Conservation (phyloP, 208 protist species). For the Balamuthia mandrillaris region DNA sequence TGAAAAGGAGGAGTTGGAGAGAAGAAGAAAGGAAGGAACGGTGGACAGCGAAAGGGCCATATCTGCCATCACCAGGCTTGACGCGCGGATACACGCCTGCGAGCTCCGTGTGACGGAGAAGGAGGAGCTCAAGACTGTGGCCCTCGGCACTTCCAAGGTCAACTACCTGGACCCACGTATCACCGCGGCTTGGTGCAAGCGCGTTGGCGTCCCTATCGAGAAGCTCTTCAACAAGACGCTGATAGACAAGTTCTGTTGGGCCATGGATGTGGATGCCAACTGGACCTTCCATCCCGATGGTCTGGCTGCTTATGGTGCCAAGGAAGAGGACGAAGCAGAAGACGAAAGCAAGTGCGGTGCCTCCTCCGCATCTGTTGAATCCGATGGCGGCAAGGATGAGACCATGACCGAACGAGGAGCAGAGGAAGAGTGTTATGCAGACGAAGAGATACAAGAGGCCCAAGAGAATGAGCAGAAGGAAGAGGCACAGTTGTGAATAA, state of each 20-base stretch:
- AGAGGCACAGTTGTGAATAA: too few relatives aligned
- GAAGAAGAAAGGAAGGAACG: constrained; percentile 48
- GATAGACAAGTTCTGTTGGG: constrained; percentile 96
- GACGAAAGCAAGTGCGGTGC: too few relatives aligned
- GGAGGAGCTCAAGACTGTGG: constrained; percentile 75
- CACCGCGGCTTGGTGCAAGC: constrained; percentile 89
- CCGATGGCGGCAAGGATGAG: too few relatives aligned
- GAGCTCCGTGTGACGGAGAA: constrained; percentile 44
- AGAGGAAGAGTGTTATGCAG: too few relatives aligned
- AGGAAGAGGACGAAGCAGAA: too few relatives aligned
- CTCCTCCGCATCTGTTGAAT: too few relatives aligned
- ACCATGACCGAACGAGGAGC: too few relatives aligned
- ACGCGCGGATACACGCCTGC: constrained; percentile 23
- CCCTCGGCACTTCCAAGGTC: constrained; percentile 95
- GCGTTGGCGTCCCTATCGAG: constrained; percentile 82
- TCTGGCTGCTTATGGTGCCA: too few relatives aligned
- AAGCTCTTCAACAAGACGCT: constrained; percentile 94
- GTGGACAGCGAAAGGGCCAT: constrained; percentile 40
- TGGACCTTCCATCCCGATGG: constrained; percentile 44
- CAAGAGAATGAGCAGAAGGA: too few relatives aligned
- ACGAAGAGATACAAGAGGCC: too few relatives aligned
- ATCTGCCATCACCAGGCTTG: constrained; percentile 38
- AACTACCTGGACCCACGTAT: constrained; percentile 99
- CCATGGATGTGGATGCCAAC: constrained; percentile 62
- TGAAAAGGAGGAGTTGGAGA: constrained; percentile 23